A percentile compares a stretch with the other conserved stretches of the same genome.
Conservation (phyloP, 176 grass and related monocot species). For the Cenchrus fungigraminus region DNA sequence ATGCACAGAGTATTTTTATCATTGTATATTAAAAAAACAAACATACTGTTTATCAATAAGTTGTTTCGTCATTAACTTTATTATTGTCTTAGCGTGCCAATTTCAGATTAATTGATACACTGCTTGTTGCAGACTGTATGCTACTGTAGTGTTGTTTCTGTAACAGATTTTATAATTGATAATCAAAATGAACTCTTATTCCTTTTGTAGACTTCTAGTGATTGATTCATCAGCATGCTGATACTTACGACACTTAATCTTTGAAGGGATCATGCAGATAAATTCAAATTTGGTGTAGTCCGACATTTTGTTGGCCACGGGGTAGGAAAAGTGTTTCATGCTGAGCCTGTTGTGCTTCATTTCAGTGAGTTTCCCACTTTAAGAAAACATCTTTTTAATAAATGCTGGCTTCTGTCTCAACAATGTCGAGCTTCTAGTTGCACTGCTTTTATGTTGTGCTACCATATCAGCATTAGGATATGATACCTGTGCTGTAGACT, state of each 20-base stretch:
- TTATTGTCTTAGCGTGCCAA: background rate
- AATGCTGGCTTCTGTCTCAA: background rate
- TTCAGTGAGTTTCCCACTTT: conserved; percentile 63
- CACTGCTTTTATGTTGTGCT: background rate
- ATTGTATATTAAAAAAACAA: background rate
- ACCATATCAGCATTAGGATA: background rate
- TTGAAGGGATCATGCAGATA: conserved; percentile 82
- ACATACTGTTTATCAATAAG: background rate
- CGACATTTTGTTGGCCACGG: conserved; percentile 88
- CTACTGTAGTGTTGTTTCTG: background rate
- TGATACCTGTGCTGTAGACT: conserved; percentile 24
- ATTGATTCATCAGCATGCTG: conserved; percentile 21
- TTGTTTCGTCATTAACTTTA: background rate
- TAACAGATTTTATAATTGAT: conserved; percentile 15
- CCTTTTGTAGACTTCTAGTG: conserved; percentile 9
- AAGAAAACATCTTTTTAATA: background rate
- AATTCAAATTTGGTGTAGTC: conserved; percentile 83
- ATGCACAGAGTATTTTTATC: background rate
- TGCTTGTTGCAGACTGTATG: conserved; percentile 1
- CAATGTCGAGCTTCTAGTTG: conserved; percentile 22
- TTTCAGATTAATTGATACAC: background rate
- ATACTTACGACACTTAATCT: conserved; percentile 36
- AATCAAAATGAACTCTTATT: conserved; percentile 10
- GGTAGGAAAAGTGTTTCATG: conserved; percentile 89
- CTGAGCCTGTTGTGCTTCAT: conserved; percentile 84